Evolutionary conservation across 306 rosid genomes (phyloP).

Genomic region (Sicyos edulis): DNA sequence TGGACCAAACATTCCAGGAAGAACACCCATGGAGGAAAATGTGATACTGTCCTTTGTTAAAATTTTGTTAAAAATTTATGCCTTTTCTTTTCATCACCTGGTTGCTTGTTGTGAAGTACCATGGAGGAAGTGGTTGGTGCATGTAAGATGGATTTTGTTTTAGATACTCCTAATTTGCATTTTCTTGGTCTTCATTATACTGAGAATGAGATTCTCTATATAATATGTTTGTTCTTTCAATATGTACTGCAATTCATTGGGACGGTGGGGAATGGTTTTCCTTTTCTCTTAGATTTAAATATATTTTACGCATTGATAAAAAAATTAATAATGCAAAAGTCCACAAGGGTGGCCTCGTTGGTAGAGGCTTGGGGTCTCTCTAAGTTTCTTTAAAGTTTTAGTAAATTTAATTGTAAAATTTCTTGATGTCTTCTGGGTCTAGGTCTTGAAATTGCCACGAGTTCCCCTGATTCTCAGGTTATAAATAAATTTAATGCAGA

Average conservation of each 20-base stretch:
- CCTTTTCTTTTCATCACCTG: background rate
- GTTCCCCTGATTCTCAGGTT: too few species aligned
- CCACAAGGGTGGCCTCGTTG: too few species aligned
- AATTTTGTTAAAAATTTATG: background rate
- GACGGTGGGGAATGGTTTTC: background rate
- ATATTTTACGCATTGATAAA: background rate
- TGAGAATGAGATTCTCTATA: background rate
- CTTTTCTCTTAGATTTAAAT: constrained; percentile 8
- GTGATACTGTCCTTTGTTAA: background rate
- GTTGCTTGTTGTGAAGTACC: background rate
- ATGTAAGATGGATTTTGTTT: constrained; percentile 4
- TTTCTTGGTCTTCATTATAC: background rate
- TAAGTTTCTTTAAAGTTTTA: too few species aligned
- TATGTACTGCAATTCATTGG: background rate
- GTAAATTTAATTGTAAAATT: too few species aligned
- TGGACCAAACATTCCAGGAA: too few species aligned
- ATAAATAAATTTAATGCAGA: background rate
- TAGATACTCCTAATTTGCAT: background rate
- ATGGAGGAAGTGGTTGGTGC: background rate
- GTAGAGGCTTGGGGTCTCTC: too few species aligned
- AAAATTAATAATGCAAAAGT: too few species aligned
- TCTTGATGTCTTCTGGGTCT: too few species aligned
- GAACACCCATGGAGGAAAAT: background rate
- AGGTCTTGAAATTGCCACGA: too few species aligned
- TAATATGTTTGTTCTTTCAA: background rate